Conservation (phyloP, 352 stramenopile species). For the Lagenidium giganteum region DNA sequence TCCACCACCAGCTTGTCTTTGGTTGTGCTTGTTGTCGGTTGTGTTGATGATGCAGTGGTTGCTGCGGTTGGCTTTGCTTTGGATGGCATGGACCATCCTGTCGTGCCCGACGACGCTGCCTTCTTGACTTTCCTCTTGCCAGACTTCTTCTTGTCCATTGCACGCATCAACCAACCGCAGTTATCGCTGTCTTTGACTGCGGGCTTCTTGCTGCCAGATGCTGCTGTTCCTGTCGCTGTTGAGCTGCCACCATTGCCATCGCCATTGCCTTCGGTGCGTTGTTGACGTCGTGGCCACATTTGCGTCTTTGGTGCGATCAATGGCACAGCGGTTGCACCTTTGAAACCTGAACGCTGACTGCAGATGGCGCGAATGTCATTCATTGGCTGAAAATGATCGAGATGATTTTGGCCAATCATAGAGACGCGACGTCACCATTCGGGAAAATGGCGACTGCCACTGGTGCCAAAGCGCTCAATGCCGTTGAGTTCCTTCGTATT, state of each 20-base stretch:
- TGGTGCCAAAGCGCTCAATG: conserved; percentile 55
- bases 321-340: too few species aligned
- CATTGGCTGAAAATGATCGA: too few species aligned
- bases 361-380: too few species aligned
- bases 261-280: neutral
- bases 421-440: too few species aligned
- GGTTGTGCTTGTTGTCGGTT: neutral
- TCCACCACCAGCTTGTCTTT: too few species aligned
- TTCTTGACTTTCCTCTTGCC: conserved; percentile 1
- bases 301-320: too few species aligned
- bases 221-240: neutral
- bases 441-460: conserved; percentile 37
- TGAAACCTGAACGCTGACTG: too few species aligned
- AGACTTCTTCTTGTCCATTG: conserved; percentile 13
- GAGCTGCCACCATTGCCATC: neutral
- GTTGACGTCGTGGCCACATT: conserved; percentile 17
- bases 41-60: too few species aligned
- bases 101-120: too few species aligned
- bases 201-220: neutral
- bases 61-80: neutral
- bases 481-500: conserved; percentile 78
- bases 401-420: too few species aligned
- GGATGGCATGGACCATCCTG: neutral
- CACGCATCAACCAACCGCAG: conserved; percentile 17
- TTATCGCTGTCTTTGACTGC: conserved; percentile 4